phyloP scores from a whole-genome alignment of 768 basidiomycete genomes.

The Russula virescens region DNA sequence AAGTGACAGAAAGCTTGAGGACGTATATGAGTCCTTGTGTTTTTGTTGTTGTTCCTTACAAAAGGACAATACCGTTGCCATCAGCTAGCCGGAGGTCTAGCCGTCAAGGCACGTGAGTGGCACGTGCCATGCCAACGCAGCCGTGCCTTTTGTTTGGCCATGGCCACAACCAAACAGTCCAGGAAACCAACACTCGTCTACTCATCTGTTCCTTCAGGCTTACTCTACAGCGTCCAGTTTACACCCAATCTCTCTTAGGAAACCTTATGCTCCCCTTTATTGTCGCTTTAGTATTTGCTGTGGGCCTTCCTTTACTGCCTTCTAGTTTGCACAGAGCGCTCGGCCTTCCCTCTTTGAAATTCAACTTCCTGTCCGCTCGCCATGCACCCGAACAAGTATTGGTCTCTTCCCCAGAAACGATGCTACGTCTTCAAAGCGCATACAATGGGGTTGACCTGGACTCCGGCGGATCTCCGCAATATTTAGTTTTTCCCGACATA shows the following conservation, averaged over 20 bases:
- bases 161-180: background rate
- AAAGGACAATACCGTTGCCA: background rate
- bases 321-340: constrained; percentile 11
- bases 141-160: constrained; percentile 12
- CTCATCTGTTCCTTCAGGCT: background rate
- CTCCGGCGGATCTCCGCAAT: background rate
- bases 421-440: background rate
- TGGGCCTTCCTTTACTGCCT: constrained; percentile 18
- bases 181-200: background rate
- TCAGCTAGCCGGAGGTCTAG: no score
- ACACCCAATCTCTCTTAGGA: background rate
- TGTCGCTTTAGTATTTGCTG: constrained; percentile 13
- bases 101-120: no score
- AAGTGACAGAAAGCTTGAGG: background rate
- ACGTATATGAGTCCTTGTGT: constrained; percentile 15
- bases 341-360: constrained; percentile 8
- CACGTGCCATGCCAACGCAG: constrained; percentile 1
- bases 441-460: background rate
- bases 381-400: background rate
- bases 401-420: background rate
- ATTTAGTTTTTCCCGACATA: constrained; percentile 1
- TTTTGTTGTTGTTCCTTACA: background rate
- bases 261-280: constrained; percentile 17
- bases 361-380: constrained; percentile 9
- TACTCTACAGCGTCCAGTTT: no score